Percentiles rank a stretch among this genome's conserved stretches.
phyloP scores from a whole-genome alignment of 2,329 filamentous ascomycete species.

The Curvularia spicifera region DNA sequence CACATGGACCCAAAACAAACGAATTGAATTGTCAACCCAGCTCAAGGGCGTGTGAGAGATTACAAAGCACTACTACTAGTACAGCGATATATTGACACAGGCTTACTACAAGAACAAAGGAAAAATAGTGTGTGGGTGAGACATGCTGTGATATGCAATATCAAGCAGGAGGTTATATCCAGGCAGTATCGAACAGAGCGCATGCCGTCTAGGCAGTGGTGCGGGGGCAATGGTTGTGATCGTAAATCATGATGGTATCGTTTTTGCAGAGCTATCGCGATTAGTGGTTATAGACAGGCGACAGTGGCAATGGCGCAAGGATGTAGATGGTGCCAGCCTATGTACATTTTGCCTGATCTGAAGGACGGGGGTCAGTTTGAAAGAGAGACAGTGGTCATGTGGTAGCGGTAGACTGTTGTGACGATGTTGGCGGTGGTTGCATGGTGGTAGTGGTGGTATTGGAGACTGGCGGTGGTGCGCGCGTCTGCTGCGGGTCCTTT shows the following conservation, averaged over 20 bases:
- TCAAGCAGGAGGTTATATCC: constrained; percentile 11
- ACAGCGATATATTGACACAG: constrained; percentile 2
- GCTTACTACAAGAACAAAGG: constrained; percentile 9
- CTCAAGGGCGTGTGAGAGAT: constrained; percentile 8
- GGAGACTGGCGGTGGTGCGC: constrained; percentile 21
- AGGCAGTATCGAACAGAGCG: constrained; percentile 11
- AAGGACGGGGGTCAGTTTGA: background rate
- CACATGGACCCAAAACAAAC: background rate
- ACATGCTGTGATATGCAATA: constrained; percentile 12
- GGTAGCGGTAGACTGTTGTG: constrained; percentile 15
- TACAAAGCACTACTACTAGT: constrained; percentile 16
- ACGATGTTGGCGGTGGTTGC: constrained; percentile 19
- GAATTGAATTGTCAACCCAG: constrained; percentile 11
- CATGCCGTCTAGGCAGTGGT: constrained; percentile 2
- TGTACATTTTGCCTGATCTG: constrained; percentile 15
- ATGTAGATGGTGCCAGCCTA: constrained; percentile 11
- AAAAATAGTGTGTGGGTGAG: constrained; percentile 6
- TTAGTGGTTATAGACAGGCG: constrained; percentile 9
- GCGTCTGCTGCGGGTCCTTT: constrained; percentile 58
- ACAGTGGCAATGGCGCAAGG: background rate
- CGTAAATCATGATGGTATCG: constrained; percentile 9
- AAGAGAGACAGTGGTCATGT: constrained; percentile 6
- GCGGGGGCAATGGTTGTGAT: background rate
- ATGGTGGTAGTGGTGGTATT: constrained; percentile 21
- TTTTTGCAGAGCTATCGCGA: constrained; percentile 7